Conservation (phyloP, 2,329 filamentous ascomycete species). For the Helotiales sp. region DNA sequence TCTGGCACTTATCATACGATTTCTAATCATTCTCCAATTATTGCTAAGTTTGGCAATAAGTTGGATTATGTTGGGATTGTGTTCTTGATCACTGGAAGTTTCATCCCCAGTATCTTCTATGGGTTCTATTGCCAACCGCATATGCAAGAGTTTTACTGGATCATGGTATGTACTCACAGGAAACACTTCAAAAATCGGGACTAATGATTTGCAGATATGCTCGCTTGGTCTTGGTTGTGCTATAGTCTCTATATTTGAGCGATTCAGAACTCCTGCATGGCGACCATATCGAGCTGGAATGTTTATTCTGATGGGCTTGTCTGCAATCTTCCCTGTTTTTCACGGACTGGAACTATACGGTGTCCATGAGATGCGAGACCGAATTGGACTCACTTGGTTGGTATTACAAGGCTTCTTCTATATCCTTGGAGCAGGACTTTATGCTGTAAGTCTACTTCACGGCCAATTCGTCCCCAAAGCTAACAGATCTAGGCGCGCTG, state of each 20-base stretch:
- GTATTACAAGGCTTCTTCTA: conserved; percentile 82
- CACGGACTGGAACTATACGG: conserved; percentile 77
- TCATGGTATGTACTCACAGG: conserved; percentile 60
- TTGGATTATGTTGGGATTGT: conserved; percentile 96
- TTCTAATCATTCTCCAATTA: conserved; percentile 78
- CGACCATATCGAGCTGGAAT: conserved; percentile 84
- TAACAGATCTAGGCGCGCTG: conserved; percentile 64
- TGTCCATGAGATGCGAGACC: conserved; percentile 64
- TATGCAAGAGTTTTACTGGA: conserved; percentile 74
- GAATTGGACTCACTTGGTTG: conserved; percentile 83
- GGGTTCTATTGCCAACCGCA: conserved; percentile 74
- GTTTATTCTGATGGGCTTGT: conserved; percentile 87
- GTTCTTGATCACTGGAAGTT: conserved; percentile 87
- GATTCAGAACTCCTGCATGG: conserved; percentile 83
- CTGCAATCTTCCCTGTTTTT: conserved; percentile 80
- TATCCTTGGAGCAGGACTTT: conserved; percentile 82
- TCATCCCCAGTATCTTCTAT: conserved; percentile 87
- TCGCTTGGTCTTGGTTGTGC: conserved; percentile 78
- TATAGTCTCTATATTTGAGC: conserved; percentile 76
- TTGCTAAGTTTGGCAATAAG: conserved; percentile 86
- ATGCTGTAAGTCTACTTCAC: conserved; percentile 65
- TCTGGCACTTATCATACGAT: conserved; percentile 86
- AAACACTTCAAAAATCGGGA: not conserved
- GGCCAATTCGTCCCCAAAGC: not conserved
- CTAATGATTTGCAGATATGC: conserved; percentile 65